These are phyloP conservation scores for Solanum arcanum DNA, from an alignment of 257 asterid genomes.

Conservation along the genomic window DNA sequence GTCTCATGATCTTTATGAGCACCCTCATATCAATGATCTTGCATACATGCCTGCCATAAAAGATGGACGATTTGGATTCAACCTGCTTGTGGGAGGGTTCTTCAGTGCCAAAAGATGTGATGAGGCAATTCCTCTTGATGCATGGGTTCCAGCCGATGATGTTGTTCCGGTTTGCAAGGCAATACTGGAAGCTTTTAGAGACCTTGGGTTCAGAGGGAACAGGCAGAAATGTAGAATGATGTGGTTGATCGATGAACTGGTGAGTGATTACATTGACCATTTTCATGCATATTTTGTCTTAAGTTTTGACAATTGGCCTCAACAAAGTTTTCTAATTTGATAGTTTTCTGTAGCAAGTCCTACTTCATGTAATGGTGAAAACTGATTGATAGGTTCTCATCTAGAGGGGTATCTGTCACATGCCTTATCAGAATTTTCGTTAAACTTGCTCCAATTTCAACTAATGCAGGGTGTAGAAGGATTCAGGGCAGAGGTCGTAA, in stretches of 20 bases:
- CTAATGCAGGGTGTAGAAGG: constrained; percentile 70
- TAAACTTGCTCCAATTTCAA: background rate
- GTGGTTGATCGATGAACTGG: constrained; percentile 99
- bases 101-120: constrained; percentile 90
- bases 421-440: background rate
- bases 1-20: constrained; percentile 90
- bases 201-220: constrained; percentile 85
- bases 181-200: constrained; percentile 82
- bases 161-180: constrained; percentile 70
- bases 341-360: background rate
- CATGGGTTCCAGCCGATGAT: constrained; percentile 89
- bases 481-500: constrained; percentile 75
- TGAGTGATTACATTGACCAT: constrained; percentile 20
- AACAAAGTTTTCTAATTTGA: background rate
- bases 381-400: background rate
- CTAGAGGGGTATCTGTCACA: background rate
- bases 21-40: constrained; percentile 92
- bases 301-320: background rate
- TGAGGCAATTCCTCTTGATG: constrained; percentile 94
- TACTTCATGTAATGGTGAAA: background rate
- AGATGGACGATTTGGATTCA: constrained; percentile 73
- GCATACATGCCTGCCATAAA: constrained; percentile 92
- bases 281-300: background rate
- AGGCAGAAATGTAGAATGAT: constrained; percentile 94
- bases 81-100: constrained; percentile 90